These are phyloP conservation scores for Kodamaea sp. DNA, from an alignment of 1,139 yeast genomes.

Conservation along the genomic window DNA sequence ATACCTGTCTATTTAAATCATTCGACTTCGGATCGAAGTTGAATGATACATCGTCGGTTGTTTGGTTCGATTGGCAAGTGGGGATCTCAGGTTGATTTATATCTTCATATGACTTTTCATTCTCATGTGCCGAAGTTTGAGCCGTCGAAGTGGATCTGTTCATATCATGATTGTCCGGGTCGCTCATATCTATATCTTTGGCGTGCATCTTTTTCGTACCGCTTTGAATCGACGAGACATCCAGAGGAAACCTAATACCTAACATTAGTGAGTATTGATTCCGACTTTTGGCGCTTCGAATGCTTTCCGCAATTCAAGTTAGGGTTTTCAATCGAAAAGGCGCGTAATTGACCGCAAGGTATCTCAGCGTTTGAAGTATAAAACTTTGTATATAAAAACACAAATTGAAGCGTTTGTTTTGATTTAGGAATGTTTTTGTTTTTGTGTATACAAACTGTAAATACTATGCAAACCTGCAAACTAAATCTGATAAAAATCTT, in stretches of 20 bases:
- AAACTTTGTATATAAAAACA: too few relatives aligned
- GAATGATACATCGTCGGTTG: conserved; percentile 8
- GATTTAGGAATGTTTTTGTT: too few relatives aligned
- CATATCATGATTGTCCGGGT: conserved; percentile 9
- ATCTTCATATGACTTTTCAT: conserved; percentile 4
- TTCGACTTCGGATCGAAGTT: conserved; percentile 2
- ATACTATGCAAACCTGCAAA: too few relatives aligned
- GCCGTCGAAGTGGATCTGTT: conserved; percentile 12
- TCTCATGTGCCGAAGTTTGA: conserved; percentile 12
- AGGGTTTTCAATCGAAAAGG: too few relatives aligned
- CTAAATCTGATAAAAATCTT: too few relatives aligned
- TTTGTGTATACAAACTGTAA: too few relatives aligned
- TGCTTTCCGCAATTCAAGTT: too few relatives aligned
- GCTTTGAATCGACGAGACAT: conserved; percentile 20
- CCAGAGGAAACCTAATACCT: conserved; percentile 16
- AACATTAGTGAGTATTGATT: too few relatives aligned
- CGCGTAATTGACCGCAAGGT: too few relatives aligned
- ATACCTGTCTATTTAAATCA: not conserved
- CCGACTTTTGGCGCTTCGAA: too few relatives aligned
- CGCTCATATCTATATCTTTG: conserved; percentile 23
- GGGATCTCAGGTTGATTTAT: not conserved
- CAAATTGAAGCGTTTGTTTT: too few relatives aligned
- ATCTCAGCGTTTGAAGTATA: too few relatives aligned
- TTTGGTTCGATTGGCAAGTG: conserved; percentile 6
- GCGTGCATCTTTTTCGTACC: conserved; percentile 14